Conservation (phyloP, 2,329 filamentous ascomycete genomes). For the Dothiorella sarmentorum region DNA sequence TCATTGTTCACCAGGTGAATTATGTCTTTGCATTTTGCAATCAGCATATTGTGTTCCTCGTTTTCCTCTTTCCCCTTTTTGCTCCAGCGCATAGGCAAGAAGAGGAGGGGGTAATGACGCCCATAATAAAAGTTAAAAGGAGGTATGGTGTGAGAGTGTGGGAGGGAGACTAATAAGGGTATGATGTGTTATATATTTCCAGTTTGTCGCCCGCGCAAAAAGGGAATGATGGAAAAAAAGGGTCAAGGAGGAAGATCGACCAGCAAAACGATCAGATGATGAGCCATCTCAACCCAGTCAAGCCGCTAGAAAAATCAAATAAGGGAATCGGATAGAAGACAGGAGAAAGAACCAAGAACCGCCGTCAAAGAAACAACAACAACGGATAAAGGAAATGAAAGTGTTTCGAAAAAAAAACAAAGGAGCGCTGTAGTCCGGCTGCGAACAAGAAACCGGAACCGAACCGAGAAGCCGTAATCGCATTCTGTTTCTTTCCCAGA, state of each 20-base stretch:
- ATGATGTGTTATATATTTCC: background rate
- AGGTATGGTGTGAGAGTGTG: background rate
- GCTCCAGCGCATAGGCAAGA: background rate
- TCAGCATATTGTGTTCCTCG: background rate
- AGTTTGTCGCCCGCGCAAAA: conserved; percentile 14
- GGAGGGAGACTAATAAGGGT: background rate
- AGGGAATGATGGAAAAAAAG: background rate
- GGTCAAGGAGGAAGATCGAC: background rate
- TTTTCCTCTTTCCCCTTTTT: background rate
- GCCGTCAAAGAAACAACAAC: background rate
- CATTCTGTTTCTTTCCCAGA: conserved; percentile 4
- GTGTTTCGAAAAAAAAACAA: background rate
- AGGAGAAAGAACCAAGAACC: background rate
- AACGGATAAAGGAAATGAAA: background rate
- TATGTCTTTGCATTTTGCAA: background rate
- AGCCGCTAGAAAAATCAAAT: background rate
- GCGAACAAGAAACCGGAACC: background rate
- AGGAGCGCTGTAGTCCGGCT: background rate
- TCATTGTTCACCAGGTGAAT: background rate
- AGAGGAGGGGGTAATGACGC: background rate
- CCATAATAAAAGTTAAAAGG: background rate
- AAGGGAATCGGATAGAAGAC: too few relatives aligned
- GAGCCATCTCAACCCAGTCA: background rate
- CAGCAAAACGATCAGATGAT: background rate
- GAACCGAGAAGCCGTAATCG: background rate